Base-by-base conservation (phyloP, 139 green algal genomes). In the Chlorella vulgaris region DNA sequence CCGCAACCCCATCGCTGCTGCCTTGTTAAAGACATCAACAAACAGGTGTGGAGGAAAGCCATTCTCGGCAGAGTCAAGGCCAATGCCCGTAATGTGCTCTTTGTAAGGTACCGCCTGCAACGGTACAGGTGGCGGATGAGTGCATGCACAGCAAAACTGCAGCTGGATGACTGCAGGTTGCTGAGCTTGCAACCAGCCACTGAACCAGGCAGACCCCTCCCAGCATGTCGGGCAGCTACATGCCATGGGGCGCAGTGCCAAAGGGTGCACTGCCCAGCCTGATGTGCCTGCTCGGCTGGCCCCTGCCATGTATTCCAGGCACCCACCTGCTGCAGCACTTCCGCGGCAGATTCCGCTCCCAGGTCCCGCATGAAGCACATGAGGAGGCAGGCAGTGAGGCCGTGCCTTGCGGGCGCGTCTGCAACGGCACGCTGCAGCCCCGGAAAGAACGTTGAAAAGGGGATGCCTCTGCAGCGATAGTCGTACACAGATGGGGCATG, bases 321-420 rank as follows among this genome's bases (percentile, higher is more conserved):
- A 1, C 65, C 0, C 69, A 88, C 84, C 84, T 84, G 24, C 36
- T 82, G 8, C 35, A 88, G 66, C 21, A 40, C 66, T 4, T 79
- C 10, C 10, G 81, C 51, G 38, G 86, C 86, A 28, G 74, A 50
- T 31, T 78, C 42, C 7, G 81, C 24, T 0, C 86, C 84, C 7
- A 83, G 42, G 31, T 90, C 69, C 36, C 82, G 74, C 62, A 90
- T n/a, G 42, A 93, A 88, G 76, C 86, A 91, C 73, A 93, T 85
- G 76, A 93, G 89, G 39, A 92, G 82, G 4, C 28, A 29, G 3
- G 78, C 71, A 4, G 43, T 69, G 7, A 91, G 61, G 1, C 73
- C 74, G 26, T 83, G 63, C 42, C 65, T 58, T 3, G 63, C 53
- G 19, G 74, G 58, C 2, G 78, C 81, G 3, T 84, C 86, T 31